These are phyloP conservation scores for Zychaea mexicana DNA, from an alignment of 371 early-diverging fungal species.

Conservation along the genomic window DNA sequence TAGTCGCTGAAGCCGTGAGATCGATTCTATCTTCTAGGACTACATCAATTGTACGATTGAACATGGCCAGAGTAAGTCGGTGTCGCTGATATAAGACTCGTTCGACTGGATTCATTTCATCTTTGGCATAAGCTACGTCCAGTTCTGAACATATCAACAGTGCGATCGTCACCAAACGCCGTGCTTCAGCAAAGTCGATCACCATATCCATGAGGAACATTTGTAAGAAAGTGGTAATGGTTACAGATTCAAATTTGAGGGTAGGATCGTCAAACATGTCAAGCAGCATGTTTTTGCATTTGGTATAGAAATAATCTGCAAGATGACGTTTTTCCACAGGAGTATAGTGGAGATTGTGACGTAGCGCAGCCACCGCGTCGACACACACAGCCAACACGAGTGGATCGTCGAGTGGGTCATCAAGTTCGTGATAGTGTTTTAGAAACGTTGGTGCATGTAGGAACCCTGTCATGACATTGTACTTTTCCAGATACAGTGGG, in stretches of 20 bases:
- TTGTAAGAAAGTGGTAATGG: neutral
- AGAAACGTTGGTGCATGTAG: slow-evolving; percentile 10
- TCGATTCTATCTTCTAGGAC: neutral
- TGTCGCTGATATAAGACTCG: slow-evolving; percentile 4
- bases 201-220: neutral
- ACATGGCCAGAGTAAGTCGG: neutral
- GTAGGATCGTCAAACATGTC: slow-evolving; percentile 25
- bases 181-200: slow-evolving; percentile 4
- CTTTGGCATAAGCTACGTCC: neutral
- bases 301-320: slow-evolving; percentile 21
- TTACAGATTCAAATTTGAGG: slow-evolving; percentile 14
- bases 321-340: slow-evolving; percentile 11
- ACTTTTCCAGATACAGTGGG: neutral
- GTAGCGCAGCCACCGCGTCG: neutral
- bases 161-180: slow-evolving; percentile 2
- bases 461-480: neutral
- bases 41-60: neutral
- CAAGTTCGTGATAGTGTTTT: neutral
- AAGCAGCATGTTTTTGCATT: slow-evolving; percentile 3
- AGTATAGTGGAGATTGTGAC: slow-evolving; percentile 1
- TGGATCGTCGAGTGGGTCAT: slow-evolving; percentile 8
- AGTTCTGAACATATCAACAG: neutral
- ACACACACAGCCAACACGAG: slow-evolving; percentile 18
- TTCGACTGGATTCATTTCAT: neutral
- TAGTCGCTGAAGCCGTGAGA: neutral